Evolutionary conservation across 148 eudicot genomes (phyloP), one percentile per base, ranked within the genome.

Genomic region (Fagopyrum esculentum): DNA sequence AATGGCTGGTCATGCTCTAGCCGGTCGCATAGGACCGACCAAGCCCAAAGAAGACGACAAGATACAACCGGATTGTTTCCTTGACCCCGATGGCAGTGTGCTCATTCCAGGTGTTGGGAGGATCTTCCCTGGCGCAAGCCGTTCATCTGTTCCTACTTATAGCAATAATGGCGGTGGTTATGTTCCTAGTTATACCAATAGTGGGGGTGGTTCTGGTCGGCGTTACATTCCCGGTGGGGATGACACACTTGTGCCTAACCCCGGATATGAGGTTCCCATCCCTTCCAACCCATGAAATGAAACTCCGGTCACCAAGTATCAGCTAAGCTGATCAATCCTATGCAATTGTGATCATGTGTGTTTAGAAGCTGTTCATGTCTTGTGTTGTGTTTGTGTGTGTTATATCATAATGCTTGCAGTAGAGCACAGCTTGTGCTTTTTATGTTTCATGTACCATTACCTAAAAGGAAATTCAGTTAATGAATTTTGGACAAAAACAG

Each of bases 41-140:
- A 43, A 59, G 56, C 74, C 71, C 71, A 22, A 60, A 2, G 61
- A 59, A 7, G n/a, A 45, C 6, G 79, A 82, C 68, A 63, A 4
- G 54, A 81, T 81, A 48, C 74, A 77, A 4, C 89, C 87, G 0
- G 80, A 84, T 11, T 77, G 29, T 6, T 57, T 83, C 56, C 9
- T 73, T 0, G 69, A 12, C 30, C 74, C 73, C 13, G 88, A 83
- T 43, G 81, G 88, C 13, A 78, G 74, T 5, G 75, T 81, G 44
- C 71, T 83, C 2, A 54, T 85, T 63, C 88, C 90, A 0, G 86
- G 85, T 26, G 8, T 81, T 0, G 90, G 88, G 2, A 78, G 88
- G 29, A 59, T 71, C 57, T 29, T 35, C 40, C 40, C 68, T 16
- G 70, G 44, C 16, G 69, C 3, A 15, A 13, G 22, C 73, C 49